Base-by-base conservation (phyloP, 129 eudicot genomes). In the Oenanthe sinensis region DNA sequence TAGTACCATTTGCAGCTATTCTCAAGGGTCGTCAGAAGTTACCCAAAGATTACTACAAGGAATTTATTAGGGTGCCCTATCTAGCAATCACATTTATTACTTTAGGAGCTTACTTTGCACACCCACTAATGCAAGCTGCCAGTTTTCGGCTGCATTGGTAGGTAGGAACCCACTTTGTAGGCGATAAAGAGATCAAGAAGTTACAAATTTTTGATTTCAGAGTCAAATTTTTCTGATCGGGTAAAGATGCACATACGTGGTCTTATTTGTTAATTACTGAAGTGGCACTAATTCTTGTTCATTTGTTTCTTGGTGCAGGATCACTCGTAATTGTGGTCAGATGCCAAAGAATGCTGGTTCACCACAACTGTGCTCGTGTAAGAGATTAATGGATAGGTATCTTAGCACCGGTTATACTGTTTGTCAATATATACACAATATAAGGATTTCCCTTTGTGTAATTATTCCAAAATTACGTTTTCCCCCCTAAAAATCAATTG, bases 81-180 rank as follows among this genome's bases (percentile, higher is more conserved):
- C 50, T 92, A 40, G 80, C 91, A 19, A 90, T 96, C 82, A 90
- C 96, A 17, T 92, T 78, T 39, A 79, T 96, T 82, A 96, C 99
- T 67, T 73, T 96, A 76, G 97, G 97, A 77, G 92, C 97, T 0
- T 96, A 96, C 79, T 87, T 96, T 74, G 97, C 97, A 68, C 99
- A 96, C 82, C 99, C 99, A 46, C 88, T 96, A 28, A 96, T 96
- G 99, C 99, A 85, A 76, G 96, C 99, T 77, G 94, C 97, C 50
- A 96, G 99, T 84, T 92, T 74, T 48, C 62, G 97, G 80, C 96
- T 96, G 58, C 97, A 96, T 82, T 96, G 99, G 99, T 96, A 90
- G 89, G 79, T 67, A 39, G 24, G 14, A 52, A 74, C n/a, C 13
- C 39, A n/a, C 54, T 13, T 22, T 26, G n/a, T 26, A n/a, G 0